Percentiles rank a stretch among this genome's conserved stretches.
phyloP scores from a whole-genome alignment of 331 rosid species.

The Arachis monticola region DNA sequence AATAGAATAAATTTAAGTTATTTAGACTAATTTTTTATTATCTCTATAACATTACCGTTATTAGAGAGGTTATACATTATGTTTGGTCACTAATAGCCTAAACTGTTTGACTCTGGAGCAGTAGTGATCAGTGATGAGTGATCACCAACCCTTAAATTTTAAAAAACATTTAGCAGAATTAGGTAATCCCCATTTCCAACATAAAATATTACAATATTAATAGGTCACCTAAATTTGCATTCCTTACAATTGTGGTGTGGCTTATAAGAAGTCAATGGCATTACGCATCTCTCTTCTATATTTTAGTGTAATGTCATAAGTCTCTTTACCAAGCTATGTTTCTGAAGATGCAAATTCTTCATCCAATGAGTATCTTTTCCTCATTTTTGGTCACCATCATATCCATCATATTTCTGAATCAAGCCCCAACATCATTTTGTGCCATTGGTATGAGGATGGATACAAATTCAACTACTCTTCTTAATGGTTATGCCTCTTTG shows the following conservation, averaged over 20 bases:
- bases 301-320: constrained; percentile 7
- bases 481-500: constrained; percentile 46
- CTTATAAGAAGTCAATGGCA: background rate
- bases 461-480: constrained; percentile 26
- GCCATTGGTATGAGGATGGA: background rate
- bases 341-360: constrained; percentile 42
- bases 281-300: constrained; percentile 17
- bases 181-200: constrained; percentile 25
- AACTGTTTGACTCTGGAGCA: constrained; percentile 18
- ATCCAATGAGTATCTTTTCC: background rate
- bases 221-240: constrained; percentile 40
- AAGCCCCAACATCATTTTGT: constrained; percentile 29
- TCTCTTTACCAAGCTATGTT: constrained; percentile 14
- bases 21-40: too few species aligned
- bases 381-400: constrained; percentile 26
- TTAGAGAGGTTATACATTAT: background rate
- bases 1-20: too few species aligned
- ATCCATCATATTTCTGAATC: constrained; percentile 30
- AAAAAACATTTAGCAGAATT: constrained; percentile 1
- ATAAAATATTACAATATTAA: constrained; percentile 1
- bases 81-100: constrained; percentile 5
- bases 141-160: constrained; percentile 23
- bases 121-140: background rate
- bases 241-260: background rate
- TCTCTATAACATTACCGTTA: too few species aligned